Conservation (phyloP, 805 yeast species). For the Pichia exigua region DNA sequence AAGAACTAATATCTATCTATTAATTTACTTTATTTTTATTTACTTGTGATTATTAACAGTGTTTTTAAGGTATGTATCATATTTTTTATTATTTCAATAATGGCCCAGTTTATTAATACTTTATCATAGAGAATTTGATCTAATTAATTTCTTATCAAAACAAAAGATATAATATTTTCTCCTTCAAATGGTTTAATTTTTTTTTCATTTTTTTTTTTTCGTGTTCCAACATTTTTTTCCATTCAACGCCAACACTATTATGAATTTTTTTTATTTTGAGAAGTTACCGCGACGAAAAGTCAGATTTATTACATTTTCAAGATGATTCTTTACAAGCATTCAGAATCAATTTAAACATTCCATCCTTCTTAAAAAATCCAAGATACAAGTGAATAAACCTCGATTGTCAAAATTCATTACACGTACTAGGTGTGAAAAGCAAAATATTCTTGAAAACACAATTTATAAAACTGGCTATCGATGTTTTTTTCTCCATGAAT, state of each 20-base stretch:
- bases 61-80: conserved; percentile 7
- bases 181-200: not conserved
- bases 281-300: too few species aligned
- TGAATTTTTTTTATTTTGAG: too few species aligned
- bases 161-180: not conserved
- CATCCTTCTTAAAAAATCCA: not conserved
- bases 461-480: not conserved
- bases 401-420: too few species aligned
- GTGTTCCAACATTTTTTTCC: not conserved
- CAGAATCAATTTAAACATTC: not conserved
- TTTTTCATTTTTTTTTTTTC: not conserved
- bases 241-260: not conserved
- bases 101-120: not conserved
- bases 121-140: not conserved
- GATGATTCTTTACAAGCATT: not conserved
- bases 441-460: too few species aligned
- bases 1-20: not conserved
- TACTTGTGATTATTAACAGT: not conserved
- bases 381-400: not conserved
- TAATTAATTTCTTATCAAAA: too few species aligned
- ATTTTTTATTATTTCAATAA: not conserved
- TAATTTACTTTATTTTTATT: not conserved
- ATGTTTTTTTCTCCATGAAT: not conserved
- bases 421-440: too few species aligned
- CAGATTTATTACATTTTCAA: not conserved